These are phyloP conservation scores for Pezicula carpinea DNA, from an alignment of 2,329 filamentous ascomycete genomes.

Conservation along the genomic window DNA sequence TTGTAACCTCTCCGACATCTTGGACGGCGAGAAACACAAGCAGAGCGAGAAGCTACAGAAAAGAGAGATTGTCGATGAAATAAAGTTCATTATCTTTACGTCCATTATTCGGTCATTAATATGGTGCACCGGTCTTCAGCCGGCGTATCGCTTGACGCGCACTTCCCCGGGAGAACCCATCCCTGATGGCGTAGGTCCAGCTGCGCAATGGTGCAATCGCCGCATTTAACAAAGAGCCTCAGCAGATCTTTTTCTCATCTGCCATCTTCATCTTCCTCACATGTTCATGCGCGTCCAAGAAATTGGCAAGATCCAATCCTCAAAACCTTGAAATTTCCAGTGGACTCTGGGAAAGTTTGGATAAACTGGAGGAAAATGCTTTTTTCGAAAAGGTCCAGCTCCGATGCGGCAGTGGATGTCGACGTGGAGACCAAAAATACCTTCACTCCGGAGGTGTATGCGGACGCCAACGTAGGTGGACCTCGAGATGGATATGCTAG, in stretches of 20 bases:
- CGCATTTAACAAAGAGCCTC: neutral
- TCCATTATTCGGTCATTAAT: no score
- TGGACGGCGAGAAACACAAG: no score
- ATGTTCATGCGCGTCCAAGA: neutral
- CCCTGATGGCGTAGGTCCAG: neutral
- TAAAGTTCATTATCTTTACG: no score
- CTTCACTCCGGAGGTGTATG: neutral
- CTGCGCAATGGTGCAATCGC: neutral
- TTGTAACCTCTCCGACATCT: no score
- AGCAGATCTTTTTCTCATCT: neutral
- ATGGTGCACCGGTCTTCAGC: no score
- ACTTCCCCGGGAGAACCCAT: neutral
- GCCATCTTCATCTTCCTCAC: neutral
- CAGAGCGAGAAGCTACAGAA: no score
- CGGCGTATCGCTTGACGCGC: no score
- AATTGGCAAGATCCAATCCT: neutral
- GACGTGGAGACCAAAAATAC: neutral
- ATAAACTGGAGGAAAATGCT: no score
- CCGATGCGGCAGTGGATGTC: no score
- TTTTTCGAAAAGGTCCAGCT: no score
- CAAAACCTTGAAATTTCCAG: neutral
- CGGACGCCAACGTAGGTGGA: neutral
- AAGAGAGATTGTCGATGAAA: no score
- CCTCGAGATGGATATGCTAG: neutral
- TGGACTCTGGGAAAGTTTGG: neutral